Evolutionary conservation across 2,329 filamentous ascomycete genomes (phyloP).

Genomic region (Epichloe sibirici): DNA sequence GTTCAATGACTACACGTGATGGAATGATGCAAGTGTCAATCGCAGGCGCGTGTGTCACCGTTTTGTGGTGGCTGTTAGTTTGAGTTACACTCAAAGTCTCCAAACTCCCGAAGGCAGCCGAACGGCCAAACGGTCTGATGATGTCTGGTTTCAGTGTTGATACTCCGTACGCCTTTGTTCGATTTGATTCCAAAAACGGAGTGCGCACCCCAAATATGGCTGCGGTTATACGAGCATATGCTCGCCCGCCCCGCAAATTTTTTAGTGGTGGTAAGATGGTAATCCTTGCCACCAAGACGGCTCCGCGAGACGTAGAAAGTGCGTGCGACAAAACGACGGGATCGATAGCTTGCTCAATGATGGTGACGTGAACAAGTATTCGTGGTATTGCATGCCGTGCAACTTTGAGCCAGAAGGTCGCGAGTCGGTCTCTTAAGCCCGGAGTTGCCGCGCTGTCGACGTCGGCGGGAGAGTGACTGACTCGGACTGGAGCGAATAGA

Average conservation of each 20-base stretch:
- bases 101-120: neutral
- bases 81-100: neutral
- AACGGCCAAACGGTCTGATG: conserved; percentile 1
- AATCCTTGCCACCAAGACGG: neutral
- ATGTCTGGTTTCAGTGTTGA: neutral
- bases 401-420: neutral
- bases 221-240: too few relatives aligned
- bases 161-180: neutral
- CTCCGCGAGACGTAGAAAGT: neutral
- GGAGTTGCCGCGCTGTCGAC: conserved; percentile 1
- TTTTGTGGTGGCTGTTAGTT: conserved; percentile 1
- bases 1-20: neutral
- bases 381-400: neutral
- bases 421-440: neutral
- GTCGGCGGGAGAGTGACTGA: neutral
- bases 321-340: neutral
- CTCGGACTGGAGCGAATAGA: neutral
- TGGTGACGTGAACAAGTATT: neutral
- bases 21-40: neutral
- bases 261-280: neutral
- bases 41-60: neutral
- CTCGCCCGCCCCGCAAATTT: neutral
- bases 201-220: too few relatives aligned
- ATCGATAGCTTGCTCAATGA: neutral
- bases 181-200: too few relatives aligned